Percentiles rank a stretch among this genome's conserved stretches.
Conservation (phyloP, 441 rosid species). For the Syzygium syzygioides region DNA sequence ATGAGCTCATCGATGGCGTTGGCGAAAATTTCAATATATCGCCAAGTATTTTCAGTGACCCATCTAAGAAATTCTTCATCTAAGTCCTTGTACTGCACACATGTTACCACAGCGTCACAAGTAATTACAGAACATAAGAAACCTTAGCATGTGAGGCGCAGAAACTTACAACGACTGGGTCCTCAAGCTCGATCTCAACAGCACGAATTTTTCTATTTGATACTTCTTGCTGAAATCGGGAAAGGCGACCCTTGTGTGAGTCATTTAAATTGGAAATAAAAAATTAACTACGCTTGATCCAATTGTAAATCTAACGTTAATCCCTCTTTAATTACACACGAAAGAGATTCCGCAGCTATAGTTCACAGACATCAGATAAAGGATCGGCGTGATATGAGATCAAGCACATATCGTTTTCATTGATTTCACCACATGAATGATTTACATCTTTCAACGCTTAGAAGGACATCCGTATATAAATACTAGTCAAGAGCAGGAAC, state of each 20-base stretch:
- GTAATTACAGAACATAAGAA: background rate
- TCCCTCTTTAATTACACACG: background rate
- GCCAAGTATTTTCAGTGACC: constrained; percentile 77
- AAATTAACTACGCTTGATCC: no score
- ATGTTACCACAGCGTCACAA: background rate
- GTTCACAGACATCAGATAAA: background rate
- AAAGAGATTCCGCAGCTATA: background rate
- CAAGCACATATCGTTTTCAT: background rate
- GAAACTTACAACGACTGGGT: constrained; percentile 56
- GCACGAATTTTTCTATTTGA: constrained; percentile 76
- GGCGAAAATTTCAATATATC: constrained; percentile 22
- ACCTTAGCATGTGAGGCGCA: background rate
- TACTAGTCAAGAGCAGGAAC: constrained; percentile 3
- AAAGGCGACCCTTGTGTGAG: background rate
- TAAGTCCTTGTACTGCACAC: constrained; percentile 48
- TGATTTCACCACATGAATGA: background rate
- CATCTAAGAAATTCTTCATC: constrained; percentile 72
- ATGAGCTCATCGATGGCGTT: no score
- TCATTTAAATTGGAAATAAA: background rate
- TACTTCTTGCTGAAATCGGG: constrained; percentile 64
- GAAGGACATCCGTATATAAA: background rate
- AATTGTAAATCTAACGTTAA: background rate
- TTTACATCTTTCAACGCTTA: no score
- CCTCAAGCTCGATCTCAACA: constrained; percentile 76
- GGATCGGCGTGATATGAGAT: background rate